These are phyloP conservation scores for Eustoma russellianum DNA, from an alignment of 257 asterid species.

Conservation along the genomic window DNA sequence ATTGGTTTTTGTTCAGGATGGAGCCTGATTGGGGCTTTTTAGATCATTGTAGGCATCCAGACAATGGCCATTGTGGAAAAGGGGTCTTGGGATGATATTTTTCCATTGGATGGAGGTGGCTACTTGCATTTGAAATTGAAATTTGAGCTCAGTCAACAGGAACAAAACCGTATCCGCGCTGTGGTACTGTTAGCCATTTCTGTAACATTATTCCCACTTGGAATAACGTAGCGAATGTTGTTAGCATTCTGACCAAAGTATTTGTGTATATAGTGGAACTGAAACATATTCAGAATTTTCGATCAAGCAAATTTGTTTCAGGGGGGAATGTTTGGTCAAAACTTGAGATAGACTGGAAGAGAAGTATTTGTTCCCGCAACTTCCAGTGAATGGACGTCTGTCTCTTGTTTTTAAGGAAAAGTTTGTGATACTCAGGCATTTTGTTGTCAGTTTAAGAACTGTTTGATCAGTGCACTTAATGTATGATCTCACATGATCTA, in stretches of 20 bases:
- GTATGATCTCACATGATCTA: no score
- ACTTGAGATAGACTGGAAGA: no score
- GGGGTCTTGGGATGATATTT: constrained; percentile 79
- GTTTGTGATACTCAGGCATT: no score
- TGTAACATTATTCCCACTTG: not conserved
- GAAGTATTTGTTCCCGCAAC: no score
- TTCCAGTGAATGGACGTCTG: not conserved
- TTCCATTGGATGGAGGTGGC: constrained; percentile 60
- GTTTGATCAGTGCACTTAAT: no score
- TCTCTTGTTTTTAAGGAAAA: no score
- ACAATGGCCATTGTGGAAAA: constrained; percentile 68
- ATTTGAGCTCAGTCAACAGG: constrained; percentile 66
- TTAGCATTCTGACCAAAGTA: not conserved
- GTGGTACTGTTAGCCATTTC: constrained; percentile 35
- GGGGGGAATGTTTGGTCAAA: no score
- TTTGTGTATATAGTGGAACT: no score
- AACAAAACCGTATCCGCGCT: constrained; percentile 54
- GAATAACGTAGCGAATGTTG: not conserved
- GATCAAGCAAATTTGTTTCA: no score
- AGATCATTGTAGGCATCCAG: constrained; percentile 15
- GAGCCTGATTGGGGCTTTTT: constrained; percentile 7
- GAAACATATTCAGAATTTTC: no score
- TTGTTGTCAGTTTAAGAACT: no score
- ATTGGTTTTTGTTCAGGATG: not conserved
- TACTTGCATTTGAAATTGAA: constrained; percentile 72